Evolutionary conservation across 2,329 filamentous ascomycete genomes (phyloP), one percentile per base, ranked within the genome.

Genomic region (Stromatinia cepivora): DNA sequence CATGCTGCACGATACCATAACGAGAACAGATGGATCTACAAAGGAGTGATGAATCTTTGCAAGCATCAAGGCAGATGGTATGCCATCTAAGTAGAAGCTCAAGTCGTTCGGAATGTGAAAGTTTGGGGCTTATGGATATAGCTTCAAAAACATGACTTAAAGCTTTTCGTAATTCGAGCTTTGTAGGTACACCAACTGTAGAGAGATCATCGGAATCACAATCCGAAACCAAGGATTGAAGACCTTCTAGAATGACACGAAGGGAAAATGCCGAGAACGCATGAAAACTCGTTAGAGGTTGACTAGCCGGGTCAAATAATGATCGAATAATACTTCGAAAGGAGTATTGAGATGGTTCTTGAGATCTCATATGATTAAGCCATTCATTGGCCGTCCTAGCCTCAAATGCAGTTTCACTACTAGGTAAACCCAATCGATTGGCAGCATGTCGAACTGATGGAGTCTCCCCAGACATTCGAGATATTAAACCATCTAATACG

Each of bases 31-130:
- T 74, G 36, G 79, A 75, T 15, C 79, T 76, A 61, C 79, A 81
- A 6, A 83, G 78, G 3, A 78, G 71, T 0, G 80, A 79, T 0
- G 81, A 81, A 70, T 81, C 79, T 31, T 80, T 78, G 74, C 79
- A 79, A 0, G 79, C 78, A 70, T 83, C 80, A 0, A 83, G 78
- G 50, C 81, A 82, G 39, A 82, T 79, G 1, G 81, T 79, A 61
- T 83, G 81, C 81, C 81, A 83, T 48, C 81, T 79, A 0, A 83
- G 73, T 10, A 82, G 76, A 0, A 80, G 77, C 69, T 82, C 81
- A 1, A 81, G 75, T 45, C 78, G 73, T 63, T 83, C 81, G 0
- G 77, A 74, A 2, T 77, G 73, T 25, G 68, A 70, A 6, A 70
- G 56, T 53, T 79, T 77, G 5, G 77, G 76, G 70, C 77, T 81